phyloP scores from a whole-genome alignment of 257 asterid species.

The Solanum paucissectum region DNA sequence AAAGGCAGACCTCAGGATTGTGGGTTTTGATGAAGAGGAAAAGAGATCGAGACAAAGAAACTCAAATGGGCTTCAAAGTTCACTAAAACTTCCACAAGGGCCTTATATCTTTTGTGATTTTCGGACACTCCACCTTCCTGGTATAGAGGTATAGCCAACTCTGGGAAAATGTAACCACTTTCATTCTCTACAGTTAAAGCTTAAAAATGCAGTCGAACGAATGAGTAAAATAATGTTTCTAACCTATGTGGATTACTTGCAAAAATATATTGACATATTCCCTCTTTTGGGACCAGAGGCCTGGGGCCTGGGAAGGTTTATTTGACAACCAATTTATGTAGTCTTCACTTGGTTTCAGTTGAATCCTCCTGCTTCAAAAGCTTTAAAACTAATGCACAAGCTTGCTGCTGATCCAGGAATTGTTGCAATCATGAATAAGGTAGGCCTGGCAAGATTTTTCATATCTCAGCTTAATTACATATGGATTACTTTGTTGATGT shows the following conservation, averaged over 20 bases:
- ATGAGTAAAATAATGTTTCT: not conserved
- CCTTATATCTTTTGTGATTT: constrained; percentile 69
- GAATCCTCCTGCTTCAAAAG: constrained; percentile 75
- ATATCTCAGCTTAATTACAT: not conserved
- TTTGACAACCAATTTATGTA: not conserved
- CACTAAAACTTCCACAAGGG: constrained; percentile 63
- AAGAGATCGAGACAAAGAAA: constrained; percentile 54
- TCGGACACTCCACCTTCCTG: constrained; percentile 71
- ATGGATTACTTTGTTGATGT: not conserved
- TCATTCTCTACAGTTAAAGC: not conserved
- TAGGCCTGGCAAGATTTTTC: constrained; percentile 7
- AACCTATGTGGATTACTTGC: not conserved
- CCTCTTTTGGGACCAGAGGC: not conserved
- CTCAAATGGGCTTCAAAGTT: constrained; percentile 17
- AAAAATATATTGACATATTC: not conserved
- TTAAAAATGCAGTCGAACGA: not conserved
- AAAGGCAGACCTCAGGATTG: constrained; percentile 58
- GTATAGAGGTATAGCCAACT: constrained; percentile 47
- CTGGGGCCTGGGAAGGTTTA: not conserved
- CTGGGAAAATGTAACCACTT: not conserved
- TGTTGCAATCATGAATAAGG: constrained; percentile 93
- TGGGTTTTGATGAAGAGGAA: constrained; percentile 93
- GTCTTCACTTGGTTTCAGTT: constrained; percentile 37
- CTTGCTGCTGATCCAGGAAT: constrained; percentile 98
- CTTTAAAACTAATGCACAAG: constrained; percentile 74